Conservation (phyloP, 257 asterid genomes). For the Solanum sejunctum region DNA sequence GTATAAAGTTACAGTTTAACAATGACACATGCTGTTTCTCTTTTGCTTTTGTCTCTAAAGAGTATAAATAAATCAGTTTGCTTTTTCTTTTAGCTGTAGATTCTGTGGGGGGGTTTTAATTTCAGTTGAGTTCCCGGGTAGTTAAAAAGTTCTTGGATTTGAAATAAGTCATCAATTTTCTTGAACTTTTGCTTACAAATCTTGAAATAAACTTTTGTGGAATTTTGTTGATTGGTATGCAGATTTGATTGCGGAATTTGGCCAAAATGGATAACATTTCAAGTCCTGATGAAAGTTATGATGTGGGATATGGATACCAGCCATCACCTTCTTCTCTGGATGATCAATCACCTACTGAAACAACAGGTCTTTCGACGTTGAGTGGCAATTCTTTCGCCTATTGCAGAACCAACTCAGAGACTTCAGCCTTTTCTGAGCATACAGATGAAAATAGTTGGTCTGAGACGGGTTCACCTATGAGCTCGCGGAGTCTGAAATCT, state of each 20-base stretch:
- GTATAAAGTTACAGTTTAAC: conserved; percentile 9
- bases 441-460: conserved; percentile 50
- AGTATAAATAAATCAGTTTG: not conserved
- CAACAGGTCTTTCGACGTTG: conserved; percentile 24
- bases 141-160: not conserved
- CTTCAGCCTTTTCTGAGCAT: conserved; percentile 47
- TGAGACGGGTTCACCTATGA: conserved; percentile 35
- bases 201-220: not conserved
- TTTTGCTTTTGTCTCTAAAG: conserved; percentile 12
- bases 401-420: conserved; percentile 59
- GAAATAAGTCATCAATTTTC: not conserved
- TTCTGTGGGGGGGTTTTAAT: not conserved
- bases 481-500: conserved; percentile 69
- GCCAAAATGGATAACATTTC: conserved; percentile 30
- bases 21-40: conserved; percentile 16
- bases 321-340: conserved; percentile 40
- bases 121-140: conserved; percentile 11
- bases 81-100: not conserved
- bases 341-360: conserved; percentile 41
- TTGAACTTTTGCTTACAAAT: not conserved
- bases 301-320: conserved; percentile 29
- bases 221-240: not conserved
- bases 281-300: conserved; percentile 39
- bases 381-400: conserved; percentile 52
- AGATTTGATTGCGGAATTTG: conserved; percentile 1